Evolutionary conservation across 768 basidiomycete genomes (phyloP).

Genomic region (Boletus eberwhitei): DNA sequence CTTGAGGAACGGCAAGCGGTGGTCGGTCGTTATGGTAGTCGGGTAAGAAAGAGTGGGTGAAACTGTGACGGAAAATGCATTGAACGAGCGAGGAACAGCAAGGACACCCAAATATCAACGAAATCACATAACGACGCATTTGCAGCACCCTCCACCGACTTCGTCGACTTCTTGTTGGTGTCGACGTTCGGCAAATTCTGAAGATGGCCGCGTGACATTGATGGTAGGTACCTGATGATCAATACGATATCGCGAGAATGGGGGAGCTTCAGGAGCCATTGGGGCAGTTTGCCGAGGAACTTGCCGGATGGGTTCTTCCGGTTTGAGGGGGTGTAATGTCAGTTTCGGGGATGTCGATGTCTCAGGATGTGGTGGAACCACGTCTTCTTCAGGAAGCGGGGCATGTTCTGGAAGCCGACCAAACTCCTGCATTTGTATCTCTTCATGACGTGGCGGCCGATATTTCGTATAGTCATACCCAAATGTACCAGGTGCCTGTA

Average conservation of each 20-base stretch:
- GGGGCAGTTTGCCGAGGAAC: constrained; percentile 13
- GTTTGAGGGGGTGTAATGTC: constrained; percentile 26
- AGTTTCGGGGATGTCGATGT: constrained; percentile 4
- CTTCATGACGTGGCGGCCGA: constrained; percentile 44
- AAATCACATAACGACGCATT: constrained; percentile 80
- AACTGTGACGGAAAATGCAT: constrained; percentile 1
- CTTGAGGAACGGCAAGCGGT: constrained; percentile 5
- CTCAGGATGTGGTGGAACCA: background rate
- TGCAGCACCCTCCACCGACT: constrained; percentile 61
- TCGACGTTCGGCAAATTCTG: constrained; percentile 25
- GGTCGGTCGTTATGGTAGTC: constrained; percentile 12
- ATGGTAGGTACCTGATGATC: constrained; percentile 30
- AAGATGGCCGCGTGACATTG: constrained; percentile 30
- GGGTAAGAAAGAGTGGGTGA: constrained; percentile 1
- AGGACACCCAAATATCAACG: constrained; percentile 18
- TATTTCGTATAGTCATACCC: constrained; percentile 74
- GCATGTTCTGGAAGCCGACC: constrained; percentile 39
- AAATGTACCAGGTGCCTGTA: constrained; percentile 79
- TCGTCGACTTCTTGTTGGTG: constrained; percentile 42
- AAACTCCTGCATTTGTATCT: constrained; percentile 68
- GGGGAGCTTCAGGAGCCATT: constrained; percentile 50
- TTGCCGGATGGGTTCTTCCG: constrained; percentile 27
- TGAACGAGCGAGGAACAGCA: constrained; percentile 26
- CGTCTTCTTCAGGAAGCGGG: constrained; percentile 12
- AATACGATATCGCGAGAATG: constrained; percentile 56